Conservation (phyloP, 2,329 filamentous ascomycete genomes). For the Ophiosphaerella narmari region DNA sequence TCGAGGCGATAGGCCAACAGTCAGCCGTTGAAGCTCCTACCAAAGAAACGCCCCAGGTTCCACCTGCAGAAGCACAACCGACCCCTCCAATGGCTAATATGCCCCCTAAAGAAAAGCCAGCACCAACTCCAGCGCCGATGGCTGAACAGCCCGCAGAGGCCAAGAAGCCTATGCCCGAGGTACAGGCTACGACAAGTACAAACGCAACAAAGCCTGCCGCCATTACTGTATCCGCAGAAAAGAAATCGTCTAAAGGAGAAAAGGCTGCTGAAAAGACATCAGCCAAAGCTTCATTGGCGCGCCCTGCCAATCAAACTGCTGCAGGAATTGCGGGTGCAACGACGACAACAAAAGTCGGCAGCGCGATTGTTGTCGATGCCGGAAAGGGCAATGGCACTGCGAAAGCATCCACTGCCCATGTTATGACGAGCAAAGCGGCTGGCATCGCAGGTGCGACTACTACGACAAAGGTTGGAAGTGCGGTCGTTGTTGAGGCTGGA, state of each 20-base stretch:
- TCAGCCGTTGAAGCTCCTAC: slow-evolving; percentile 7
- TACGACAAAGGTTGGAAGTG: too few species aligned
- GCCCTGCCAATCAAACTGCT: background rate
- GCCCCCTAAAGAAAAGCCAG: background rate
- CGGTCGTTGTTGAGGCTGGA: too few species aligned
- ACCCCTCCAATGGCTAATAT: slow-evolving; percentile 1
- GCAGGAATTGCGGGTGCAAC: background rate
- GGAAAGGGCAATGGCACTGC: slow-evolving; percentile 19
- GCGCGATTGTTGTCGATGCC: slow-evolving; percentile 12
- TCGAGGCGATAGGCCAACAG: slow-evolving; percentile 11
- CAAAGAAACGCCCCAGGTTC: slow-evolving; percentile 1
- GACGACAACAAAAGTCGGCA: background rate
- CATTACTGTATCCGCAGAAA: background rate
- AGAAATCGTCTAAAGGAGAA: background rate
- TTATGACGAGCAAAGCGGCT: slow-evolving; percentile 26
- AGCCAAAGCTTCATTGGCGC: too few species aligned
- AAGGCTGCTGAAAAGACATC: too few species aligned
- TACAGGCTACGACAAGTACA: slow-evolving; percentile 5
- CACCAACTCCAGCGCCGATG: slow-evolving; percentile 5
- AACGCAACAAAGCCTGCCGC: background rate
- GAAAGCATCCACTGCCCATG: slow-evolving; percentile 16
- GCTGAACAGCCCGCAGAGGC: background rate
- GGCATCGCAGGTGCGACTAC: too few species aligned
- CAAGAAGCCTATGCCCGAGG: slow-evolving; percentile 2
- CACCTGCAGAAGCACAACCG: slow-evolving; percentile 6